phyloP scores from a whole-genome alignment of 2,329 filamentous ascomycete genomes.

The Fusarium fracticaudum region DNA sequence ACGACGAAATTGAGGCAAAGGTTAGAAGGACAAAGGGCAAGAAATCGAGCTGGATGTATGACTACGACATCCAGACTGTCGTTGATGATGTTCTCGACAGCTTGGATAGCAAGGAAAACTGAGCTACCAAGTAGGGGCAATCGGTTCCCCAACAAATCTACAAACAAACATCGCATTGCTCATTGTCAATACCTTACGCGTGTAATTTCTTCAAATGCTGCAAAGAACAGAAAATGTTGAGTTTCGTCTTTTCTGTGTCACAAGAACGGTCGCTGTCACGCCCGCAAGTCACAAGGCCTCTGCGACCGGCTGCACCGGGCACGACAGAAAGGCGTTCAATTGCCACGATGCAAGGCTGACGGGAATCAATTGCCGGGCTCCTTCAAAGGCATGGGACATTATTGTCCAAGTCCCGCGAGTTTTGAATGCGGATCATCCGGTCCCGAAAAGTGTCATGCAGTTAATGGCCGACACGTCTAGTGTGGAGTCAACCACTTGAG shows the following conservation, averaged over 20 bases:
- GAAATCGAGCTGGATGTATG: constrained; percentile 42
- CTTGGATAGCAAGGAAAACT: not conserved
- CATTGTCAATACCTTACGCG: not conserved
- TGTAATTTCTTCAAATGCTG: no score
- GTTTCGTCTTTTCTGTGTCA: not conserved
- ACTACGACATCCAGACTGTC: constrained; percentile 38
- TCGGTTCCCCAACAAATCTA: not conserved
- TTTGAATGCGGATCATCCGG: constrained; percentile 14
- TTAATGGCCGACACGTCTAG: not conserved
- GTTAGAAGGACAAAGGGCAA: constrained; percentile 33
- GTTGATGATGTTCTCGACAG: constrained; percentile 15
- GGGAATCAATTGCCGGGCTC: not conserved
- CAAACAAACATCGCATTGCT: not conserved
- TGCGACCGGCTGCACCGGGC: not conserved
- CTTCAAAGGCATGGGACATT: not conserved
- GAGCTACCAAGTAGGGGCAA: not conserved
- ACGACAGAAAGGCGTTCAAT: not conserved
- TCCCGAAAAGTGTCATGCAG: not conserved
- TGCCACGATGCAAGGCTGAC: not conserved
- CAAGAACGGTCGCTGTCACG: constrained; percentile 2
- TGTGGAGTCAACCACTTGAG: constrained; percentile 10
- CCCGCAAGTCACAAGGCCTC: constrained; percentile 1
- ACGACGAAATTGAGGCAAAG: constrained; percentile 41
- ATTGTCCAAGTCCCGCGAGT: not conserved
- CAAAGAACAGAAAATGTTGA: not conserved